Evolutionary conservation across 2,329 filamentous ascomycete genomes (phyloP).

Genomic region (Aspergillus fumigatus): DNA sequence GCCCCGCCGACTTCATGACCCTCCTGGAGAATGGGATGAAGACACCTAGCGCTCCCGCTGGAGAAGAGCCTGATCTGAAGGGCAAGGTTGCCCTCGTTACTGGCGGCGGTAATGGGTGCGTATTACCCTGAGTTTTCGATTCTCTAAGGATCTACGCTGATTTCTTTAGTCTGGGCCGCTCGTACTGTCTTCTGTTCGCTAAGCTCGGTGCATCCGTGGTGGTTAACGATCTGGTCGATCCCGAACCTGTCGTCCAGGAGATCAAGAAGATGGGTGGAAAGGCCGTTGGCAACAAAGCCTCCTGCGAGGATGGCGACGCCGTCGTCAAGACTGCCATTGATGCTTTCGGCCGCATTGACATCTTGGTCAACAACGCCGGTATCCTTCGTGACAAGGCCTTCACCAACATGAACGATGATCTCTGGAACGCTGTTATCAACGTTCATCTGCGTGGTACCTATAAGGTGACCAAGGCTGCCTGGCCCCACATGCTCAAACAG

Average conservation of each 20-base stretch:
- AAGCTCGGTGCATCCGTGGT: conserved; percentile 81
- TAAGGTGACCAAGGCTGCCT: conserved; percentile 94
- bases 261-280: conserved; percentile 86
- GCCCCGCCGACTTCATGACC: conserved; percentile 81
- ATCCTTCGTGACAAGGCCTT: conserved; percentile 98
- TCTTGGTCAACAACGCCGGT: conserved; percentile 95
- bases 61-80: conserved; percentile 72
- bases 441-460: conserved; percentile 94
- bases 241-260: conserved; percentile 84
- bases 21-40: conserved; percentile 81
- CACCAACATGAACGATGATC: conserved; percentile 89
- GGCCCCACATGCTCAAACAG: conserved; percentile 96
- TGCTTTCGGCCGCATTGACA: conserved; percentile 86
- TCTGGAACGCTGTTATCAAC: conserved; percentile 88
- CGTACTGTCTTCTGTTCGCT: conserved; percentile 82
- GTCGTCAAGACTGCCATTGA: conserved; percentile 94
- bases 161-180: conserved; percentile 68
- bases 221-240: conserved; percentile 93
- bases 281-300: conserved; percentile 88
- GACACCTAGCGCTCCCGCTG: conserved; percentile 65
- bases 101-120: conserved; percentile 73
- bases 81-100: conserved; percentile 84
- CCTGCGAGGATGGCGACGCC: conserved; percentile 83
- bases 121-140: conserved; percentile 8
- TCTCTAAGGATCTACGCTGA: conserved; percentile 10